These are phyloP conservation scores for Ceratobasidium sp. DNA, from an alignment of 1,284 basidiomycete species.

Conservation along the genomic window DNA sequence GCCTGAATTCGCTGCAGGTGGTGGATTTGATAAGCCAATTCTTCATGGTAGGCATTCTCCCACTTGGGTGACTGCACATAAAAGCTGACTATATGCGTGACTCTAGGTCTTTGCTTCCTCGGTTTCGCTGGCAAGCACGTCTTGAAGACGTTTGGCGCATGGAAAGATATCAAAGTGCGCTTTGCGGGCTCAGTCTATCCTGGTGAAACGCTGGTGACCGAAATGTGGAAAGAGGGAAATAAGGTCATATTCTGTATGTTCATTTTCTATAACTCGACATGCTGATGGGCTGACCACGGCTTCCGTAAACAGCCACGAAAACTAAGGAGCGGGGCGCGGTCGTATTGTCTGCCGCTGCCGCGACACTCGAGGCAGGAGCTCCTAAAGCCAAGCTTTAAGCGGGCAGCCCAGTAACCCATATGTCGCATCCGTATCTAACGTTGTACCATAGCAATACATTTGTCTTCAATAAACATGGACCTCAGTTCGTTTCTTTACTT, in stretches of 20 bases:
- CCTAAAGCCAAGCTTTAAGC: slow-evolving; percentile 74
- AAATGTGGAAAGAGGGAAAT: slow-evolving; percentile 97
- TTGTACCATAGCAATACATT: too few relatives aligned
- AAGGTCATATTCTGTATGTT: slow-evolving; percentile 92
- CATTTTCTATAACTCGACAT: slow-evolving; percentile 24
- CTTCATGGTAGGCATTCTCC: slow-evolving; percentile 65
- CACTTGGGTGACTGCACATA: slow-evolving; percentile 56
- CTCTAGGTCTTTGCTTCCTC: slow-evolving; percentile 87
- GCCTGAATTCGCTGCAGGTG: slow-evolving; percentile 93
- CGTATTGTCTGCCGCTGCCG: slow-evolving; percentile 82
- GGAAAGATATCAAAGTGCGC: slow-evolving; percentile 96
- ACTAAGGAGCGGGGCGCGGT: slow-evolving; percentile 81
- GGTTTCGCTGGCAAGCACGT: slow-evolving; percentile 97
- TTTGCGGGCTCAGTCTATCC: slow-evolving; percentile 95
- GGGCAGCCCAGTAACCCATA: background rate
- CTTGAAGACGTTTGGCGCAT: slow-evolving; percentile 86
- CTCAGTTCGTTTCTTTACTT: too few relatives aligned
- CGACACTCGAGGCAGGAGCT: slow-evolving; percentile 66
- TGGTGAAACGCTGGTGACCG: slow-evolving; percentile 93
- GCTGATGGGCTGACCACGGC: slow-evolving; percentile 25
- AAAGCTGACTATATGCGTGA: slow-evolving; percentile 28
- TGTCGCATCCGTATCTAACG: too few relatives aligned
- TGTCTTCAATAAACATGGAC: too few relatives aligned
- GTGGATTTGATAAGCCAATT: slow-evolving; percentile 94
- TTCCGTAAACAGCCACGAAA: slow-evolving; percentile 69